Base-by-base conservation (phyloP, 345 rosid genomes). In the Geranium brycei region DNA sequence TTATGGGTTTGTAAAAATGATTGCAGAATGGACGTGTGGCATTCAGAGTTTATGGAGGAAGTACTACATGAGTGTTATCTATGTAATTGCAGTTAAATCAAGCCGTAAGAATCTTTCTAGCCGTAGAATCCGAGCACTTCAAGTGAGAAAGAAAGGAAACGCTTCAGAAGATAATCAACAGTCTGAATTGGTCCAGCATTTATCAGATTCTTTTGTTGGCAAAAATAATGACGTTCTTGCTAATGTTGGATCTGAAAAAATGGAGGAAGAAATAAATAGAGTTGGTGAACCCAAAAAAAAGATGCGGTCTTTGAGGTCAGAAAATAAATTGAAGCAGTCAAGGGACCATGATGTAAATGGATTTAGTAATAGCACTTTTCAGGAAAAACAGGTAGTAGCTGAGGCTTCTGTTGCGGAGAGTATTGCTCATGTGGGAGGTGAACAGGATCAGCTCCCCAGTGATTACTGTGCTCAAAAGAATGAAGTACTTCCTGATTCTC, bases 21-120 rank as follows among this genome's bases (percentile, higher is more conserved):
- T 78, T 30, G 75, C 77, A 18, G 82, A 78, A 64, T 78, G 79
- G 82, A 73, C 79, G 19, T 75, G 75, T 63, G 73, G 82, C 4
- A 64, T 32, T 57, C 64, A 32, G 28, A 62, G 66, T 58, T 64
- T 75, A 66, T 78, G 82, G 82, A 78, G 64, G 14, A 73, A 60
- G 62, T 72, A 69, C 58, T 66, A 72, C 66, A 63, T 57, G 69
- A 77, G 70, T 6, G 75, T 59, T 31, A 64, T 65, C 68, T 57
- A 53, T 71, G 77, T 69, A 10, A 75, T 70, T 53, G 72, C 62
- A 1, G 61, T 60, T 51, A 60, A 64, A 61, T 47, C 66, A 60
- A 63, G 69, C 18, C 61, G 32, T 40, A 60, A 62, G 28, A 66
- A 64, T 70, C 73, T 69, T 56, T 64, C 73, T 60, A 40, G 57